A percentile compares a stretch with the other conserved stretches of the same genome.
Conservation (phyloP, 2,329 filamentous ascomycete genomes). For the Paramyrothecium roridum region DNA sequence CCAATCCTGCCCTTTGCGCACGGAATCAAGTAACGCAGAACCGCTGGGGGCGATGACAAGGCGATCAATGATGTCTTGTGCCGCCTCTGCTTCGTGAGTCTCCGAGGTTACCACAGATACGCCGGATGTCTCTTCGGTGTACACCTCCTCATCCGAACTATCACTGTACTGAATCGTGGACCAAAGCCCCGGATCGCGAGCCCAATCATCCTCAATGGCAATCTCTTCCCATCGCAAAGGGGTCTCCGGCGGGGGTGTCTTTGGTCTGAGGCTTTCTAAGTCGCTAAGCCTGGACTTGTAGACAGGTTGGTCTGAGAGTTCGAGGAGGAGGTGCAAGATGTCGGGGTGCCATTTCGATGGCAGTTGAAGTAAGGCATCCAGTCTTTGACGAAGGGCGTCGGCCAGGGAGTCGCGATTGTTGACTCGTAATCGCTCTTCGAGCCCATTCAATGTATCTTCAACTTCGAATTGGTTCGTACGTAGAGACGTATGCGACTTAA, state of each 20-base stretch:
- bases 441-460: slow-evolving; percentile 59
- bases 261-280: slow-evolving; percentile 49
- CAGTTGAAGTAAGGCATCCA: slow-evolving; percentile 55
- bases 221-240: slow-evolving; percentile 77
- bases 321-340: slow-evolving; percentile 71
- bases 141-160: slow-evolving; percentile 55
- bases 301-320: slow-evolving; percentile 77
- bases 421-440: slow-evolving; percentile 85
- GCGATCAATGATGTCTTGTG: slow-evolving; percentile 20
- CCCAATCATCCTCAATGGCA: slow-evolving; percentile 70
- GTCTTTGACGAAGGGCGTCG: slow-evolving; percentile 59
- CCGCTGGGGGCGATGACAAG: slow-evolving; percentile 33
- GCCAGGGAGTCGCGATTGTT: slow-evolving; percentile 77
- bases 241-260: slow-evolving; percentile 38
- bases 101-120: slow-evolving; percentile 31
- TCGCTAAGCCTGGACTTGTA: slow-evolving; percentile 64
- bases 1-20: slow-evolving; percentile 32
- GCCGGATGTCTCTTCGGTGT: slow-evolving; percentile 27
- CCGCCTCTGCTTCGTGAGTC: slow-evolving; percentile 24
- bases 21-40: slow-evolving; percentile 22
- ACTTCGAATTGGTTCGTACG: slow-evolving; percentile 77
- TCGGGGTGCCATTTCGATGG: slow-evolving; percentile 71
- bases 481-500: slow-evolving; percentile 54
- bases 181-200: slow-evolving; percentile 67
- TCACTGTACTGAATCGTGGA: slow-evolving; percentile 64